A percentile compares a stretch with the other conserved stretches of the same genome.
Conservation (phyloP, 805 yeast genomes). For the Myxozyma neglecta region DNA sequence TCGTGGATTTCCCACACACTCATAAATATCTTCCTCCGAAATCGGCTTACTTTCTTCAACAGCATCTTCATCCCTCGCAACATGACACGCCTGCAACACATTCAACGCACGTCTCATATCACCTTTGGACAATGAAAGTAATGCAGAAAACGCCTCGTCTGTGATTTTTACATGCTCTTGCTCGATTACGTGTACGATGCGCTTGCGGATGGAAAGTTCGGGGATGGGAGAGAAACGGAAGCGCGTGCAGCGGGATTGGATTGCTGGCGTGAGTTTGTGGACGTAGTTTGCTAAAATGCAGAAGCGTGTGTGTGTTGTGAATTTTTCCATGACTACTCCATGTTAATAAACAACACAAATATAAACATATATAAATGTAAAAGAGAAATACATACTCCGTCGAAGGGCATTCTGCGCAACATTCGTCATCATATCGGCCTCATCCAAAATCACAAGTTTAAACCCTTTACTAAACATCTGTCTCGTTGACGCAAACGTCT, state of each 20-base stretch:
- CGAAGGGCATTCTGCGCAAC: conserved; percentile 95
- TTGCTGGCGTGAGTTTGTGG: conserved; percentile 92
- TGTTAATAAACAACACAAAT: conserved; percentile 41
- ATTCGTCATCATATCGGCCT: conserved; percentile 96
- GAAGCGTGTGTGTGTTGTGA: conserved; percentile 86
- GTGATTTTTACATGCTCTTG: conserved; percentile 63
- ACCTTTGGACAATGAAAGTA: conserved; percentile 77
- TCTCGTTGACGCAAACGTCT: conserved; percentile 92
- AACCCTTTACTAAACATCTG: conserved; percentile 95
- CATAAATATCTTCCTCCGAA: conserved; percentile 75
- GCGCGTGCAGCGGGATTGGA: conserved; percentile 90
- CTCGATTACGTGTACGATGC: conserved; percentile 67
- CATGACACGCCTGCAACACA: conserved; percentile 90
- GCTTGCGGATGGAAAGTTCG: conserved; percentile 62
- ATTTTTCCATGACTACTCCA: conserved; percentile 65
- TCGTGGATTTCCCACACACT: conserved; percentile 93
- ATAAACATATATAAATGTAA: conserved; percentile 42
- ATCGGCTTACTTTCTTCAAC: conserved; percentile 51
- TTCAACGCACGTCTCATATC: conserved; percentile 96
- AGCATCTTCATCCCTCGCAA: conserved; percentile 48
- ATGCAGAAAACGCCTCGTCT: conserved; percentile 60
- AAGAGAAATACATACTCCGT: conserved; percentile 67
- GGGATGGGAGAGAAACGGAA: conserved; percentile 87
- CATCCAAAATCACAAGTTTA: conserved; percentile 88
- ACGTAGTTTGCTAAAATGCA: conserved; percentile 94